phyloP scores from a whole-genome alignment of 768 basidiomycete genomes.

The Lactarius pseudohatsudake region DNA sequence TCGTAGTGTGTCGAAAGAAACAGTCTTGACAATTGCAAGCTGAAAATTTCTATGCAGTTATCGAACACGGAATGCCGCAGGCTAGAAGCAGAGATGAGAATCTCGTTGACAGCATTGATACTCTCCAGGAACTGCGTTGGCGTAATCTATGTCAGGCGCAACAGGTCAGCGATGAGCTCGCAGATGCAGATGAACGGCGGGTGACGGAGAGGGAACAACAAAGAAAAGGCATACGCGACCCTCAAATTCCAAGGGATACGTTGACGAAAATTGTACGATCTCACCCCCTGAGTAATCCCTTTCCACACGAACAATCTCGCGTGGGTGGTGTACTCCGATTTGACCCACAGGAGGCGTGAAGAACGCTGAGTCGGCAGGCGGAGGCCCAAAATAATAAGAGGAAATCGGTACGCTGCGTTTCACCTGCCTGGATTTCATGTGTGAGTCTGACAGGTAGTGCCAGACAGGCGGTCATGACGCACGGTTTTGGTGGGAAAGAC shows the following conservation, averaged over 20 bases:
- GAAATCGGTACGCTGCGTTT: slow-evolving; percentile 67
- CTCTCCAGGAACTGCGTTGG: slow-evolving; percentile 89
- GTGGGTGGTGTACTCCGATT: slow-evolving; percentile 86
- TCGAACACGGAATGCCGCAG: slow-evolving; percentile 69
- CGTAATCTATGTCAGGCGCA: slow-evolving; percentile 58
- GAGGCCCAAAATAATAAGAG: slow-evolving; percentile 82
- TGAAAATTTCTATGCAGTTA: slow-evolving; percentile 75
- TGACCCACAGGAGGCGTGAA: slow-evolving; percentile 79
- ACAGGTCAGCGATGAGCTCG: not conserved
- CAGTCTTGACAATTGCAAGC: slow-evolving; percentile 76
- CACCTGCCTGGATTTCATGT: slow-evolving; percentile 22
- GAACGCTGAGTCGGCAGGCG: slow-evolving; percentile 72
- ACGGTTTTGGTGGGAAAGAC: slow-evolving; percentile 23
- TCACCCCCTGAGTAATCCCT: slow-evolving; percentile 92
- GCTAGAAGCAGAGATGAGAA: slow-evolving; percentile 85
- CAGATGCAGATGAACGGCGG: not conserved
- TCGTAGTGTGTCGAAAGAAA: slow-evolving; percentile 76
- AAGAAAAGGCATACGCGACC: slow-evolving; percentile 64
- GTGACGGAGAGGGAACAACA: not conserved
- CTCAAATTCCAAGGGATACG: slow-evolving; percentile 90
- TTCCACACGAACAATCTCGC: slow-evolving; percentile 90
- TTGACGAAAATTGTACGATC: slow-evolving; percentile 82
- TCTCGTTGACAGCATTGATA: slow-evolving; percentile 87
- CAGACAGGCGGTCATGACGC: slow-evolving; percentile 5
- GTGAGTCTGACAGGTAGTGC: not conserved